Evolutionary conservation across 306 rosid genomes (phyloP).

Genomic region (Vigna nakashimae): DNA sequence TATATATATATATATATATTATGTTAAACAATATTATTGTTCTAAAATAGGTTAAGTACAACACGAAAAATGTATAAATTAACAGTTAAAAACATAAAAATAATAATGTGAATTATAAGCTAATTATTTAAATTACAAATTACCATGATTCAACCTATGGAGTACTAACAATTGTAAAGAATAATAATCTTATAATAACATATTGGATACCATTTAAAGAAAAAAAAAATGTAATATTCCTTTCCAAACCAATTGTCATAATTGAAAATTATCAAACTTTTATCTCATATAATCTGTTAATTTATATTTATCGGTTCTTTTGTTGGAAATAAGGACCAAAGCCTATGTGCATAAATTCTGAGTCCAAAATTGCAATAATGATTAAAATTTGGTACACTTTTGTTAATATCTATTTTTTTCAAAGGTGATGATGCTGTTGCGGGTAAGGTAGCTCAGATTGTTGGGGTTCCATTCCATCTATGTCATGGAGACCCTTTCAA

Average conservation of each 20-base stretch:
- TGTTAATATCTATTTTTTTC: background rate
- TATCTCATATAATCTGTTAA: background rate
- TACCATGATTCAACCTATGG: background rate
- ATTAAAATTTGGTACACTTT: background rate
- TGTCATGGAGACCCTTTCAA: conserved; percentile 65
- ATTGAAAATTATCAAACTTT: background rate
- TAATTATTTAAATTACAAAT: background rate
- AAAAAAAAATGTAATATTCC: background rate
- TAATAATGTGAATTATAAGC: background rate
- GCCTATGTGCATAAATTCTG: background rate
- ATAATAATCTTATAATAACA: background rate
- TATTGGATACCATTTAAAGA: background rate
- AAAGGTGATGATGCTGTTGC: background rate
- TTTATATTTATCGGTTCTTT: background rate
- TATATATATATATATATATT: too few relatives aligned
- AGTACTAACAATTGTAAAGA: background rate
- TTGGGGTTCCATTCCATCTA: background rate
- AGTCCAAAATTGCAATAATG: background rate
- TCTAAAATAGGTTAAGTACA: too few relatives aligned
- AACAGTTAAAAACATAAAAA: background rate
- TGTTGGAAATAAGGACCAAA: background rate
- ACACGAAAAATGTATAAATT: too few relatives aligned
- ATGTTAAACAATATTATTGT: too few relatives aligned
- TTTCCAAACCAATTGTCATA: background rate
- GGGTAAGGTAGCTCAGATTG: conserved; percentile 10